Conservation (phyloP, 2,329 filamentous ascomycete genomes). For the Exophiala sp. region DNA sequence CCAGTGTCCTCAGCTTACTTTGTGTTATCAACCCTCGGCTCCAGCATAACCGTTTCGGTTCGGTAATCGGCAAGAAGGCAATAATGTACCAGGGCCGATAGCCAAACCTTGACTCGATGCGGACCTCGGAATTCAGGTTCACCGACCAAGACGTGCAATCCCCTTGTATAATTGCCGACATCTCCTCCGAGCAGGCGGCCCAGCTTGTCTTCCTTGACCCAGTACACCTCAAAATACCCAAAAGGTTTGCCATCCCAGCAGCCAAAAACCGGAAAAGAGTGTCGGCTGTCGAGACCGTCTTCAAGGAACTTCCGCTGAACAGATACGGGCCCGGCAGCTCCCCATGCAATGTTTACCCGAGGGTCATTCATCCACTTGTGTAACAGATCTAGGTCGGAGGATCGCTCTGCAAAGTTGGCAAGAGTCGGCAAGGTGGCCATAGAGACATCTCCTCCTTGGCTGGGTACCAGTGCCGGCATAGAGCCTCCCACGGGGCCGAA, state of each 20-base stretch:
- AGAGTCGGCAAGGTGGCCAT: conserved; percentile 33
- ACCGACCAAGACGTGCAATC: conserved; percentile 80
- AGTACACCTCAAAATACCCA: conserved; percentile 97
- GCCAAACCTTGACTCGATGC: conserved; percentile 71
- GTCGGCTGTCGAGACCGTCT: conserved; percentile 56
- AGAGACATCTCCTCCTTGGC: conserved; percentile 25
- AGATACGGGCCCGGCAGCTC: conserved; percentile 51
- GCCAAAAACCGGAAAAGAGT: conserved; percentile 86
- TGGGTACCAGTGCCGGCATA: conserved; percentile 26
- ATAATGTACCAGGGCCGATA: conserved; percentile 82
- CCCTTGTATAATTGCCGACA: conserved; percentile 75
- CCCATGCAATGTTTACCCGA: conserved; percentile 82
- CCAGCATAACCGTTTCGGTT: conserved; percentile 76
- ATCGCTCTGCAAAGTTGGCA: conserved; percentile 41
- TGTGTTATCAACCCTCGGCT: conserved; percentile 84
- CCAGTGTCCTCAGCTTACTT: conserved; percentile 53
- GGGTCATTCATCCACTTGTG: conserved; percentile 84
- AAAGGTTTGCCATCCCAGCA: conserved; percentile 94
- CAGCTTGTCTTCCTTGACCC: conserved; percentile 86
- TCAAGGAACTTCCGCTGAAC: conserved; percentile 64
- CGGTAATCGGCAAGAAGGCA: conserved; percentile 70
- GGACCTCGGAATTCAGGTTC: conserved; percentile 84
- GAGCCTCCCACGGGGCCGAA: conserved; percentile 50
- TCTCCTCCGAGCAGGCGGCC: conserved; percentile 61
- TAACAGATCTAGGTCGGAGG: conserved; percentile 62